Evolutionary conservation across 2,329 filamentous ascomycete species (phyloP).

Genomic region (Diaporthe destruens): DNA sequence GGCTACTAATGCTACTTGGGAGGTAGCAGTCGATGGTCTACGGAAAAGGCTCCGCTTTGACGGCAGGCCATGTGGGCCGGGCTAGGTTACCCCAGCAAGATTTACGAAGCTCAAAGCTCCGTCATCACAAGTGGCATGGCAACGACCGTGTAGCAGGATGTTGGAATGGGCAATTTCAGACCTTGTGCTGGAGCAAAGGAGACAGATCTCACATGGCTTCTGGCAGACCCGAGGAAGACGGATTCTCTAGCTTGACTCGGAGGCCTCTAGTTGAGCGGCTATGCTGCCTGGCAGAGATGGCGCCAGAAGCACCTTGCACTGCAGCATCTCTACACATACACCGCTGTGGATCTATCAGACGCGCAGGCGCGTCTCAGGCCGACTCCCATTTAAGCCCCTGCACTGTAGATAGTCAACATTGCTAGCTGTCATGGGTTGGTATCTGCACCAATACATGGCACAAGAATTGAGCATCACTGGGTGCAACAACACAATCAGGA

Average conservation of each 20-base stretch:
- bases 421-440: background rate
- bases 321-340: conserved; percentile 1
- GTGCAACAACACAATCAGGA: background rate
- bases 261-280: background rate
- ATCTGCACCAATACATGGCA: background rate
- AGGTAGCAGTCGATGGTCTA: background rate
- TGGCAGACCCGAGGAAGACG: background rate
- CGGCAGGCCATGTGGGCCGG: background rate
- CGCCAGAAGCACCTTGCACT: background rate
- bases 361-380: conserved; percentile 23
- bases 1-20: background rate
- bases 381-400: conserved; percentile 24
- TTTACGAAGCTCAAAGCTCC: background rate
- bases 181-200: background rate
- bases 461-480: background rate
- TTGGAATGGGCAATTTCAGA: conserved; percentile 11
- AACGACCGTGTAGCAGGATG: background rate
- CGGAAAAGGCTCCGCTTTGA: conserved; percentile 28
- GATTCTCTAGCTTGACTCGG: background rate
- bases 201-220: conserved; percentile 10
- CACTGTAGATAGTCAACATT: conserved; percentile 1
- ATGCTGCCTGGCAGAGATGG: conserved; percentile 1
- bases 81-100: conserved; percentile 33
- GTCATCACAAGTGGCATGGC: conserved; percentile 10
- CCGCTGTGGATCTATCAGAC: conserved; percentile 35